Conservation (phyloP, 306 rosid species). For the Parietaria judaica region DNA sequence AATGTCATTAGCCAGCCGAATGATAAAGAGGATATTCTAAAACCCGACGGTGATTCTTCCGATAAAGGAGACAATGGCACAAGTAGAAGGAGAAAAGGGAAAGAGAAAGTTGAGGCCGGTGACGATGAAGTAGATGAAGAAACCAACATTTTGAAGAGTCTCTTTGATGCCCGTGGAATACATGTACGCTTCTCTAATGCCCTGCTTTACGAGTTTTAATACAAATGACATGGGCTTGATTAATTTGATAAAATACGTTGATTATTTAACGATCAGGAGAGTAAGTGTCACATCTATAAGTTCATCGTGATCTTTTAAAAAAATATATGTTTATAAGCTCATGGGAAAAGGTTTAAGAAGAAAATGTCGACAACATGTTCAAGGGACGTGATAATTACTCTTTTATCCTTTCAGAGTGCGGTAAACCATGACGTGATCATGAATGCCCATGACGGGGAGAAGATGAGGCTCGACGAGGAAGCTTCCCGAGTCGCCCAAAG, state of each 20-base stretch:
- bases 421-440: conserved; percentile 83
- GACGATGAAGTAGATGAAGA: conserved; percentile 53
- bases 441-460: conserved; percentile 86
- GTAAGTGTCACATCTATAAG: no score
- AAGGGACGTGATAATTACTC: no score
- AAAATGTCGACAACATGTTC: no score
- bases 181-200: conserved; percentile 54
- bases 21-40: conserved; percentile 34
- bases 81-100: conserved; percentile 35
- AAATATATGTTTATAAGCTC: no score
- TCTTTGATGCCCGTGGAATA: conserved; percentile 76
- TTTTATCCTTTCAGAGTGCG: conserved; percentile 48
- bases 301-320: no score
- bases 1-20: conserved; percentile 47
- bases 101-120: conserved; percentile 48
- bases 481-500: conserved; percentile 91
- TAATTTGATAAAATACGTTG: no score
- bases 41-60: conserved; percentile 26
- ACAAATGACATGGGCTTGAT: no score
- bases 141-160: conserved; percentile 63
- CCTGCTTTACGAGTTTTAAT: no score
- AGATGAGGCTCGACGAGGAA: conserved; percentile 76
- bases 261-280: no score
- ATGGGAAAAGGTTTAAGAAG: no score
- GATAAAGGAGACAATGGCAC: conserved; percentile 26